These are phyloP conservation scores for Cylindrodendrum hubeiense DNA, from an alignment of 2,329 filamentous ascomycete genomes.

Conservation along the genomic window DNA sequence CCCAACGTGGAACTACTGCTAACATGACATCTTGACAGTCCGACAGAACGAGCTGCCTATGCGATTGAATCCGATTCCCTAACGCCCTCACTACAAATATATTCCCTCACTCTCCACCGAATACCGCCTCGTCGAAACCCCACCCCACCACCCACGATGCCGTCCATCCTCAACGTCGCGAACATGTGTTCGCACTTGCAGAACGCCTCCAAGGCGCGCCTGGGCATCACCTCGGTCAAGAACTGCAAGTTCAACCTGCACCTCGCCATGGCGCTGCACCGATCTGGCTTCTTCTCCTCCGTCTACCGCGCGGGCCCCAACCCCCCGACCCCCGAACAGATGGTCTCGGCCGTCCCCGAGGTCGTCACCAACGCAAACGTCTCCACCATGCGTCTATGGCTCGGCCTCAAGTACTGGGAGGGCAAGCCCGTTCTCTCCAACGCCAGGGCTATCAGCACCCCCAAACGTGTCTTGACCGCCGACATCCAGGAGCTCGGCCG, in stretches of 20 bases:
- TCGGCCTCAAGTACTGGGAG: slow-evolving; percentile 91
- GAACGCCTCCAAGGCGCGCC: slow-evolving; percentile 86
- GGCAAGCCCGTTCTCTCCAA: slow-evolving; percentile 81
- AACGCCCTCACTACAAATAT: not conserved
- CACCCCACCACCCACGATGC: slow-evolving; percentile 45
- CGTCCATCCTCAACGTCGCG: slow-evolving; percentile 75
- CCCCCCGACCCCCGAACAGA: slow-evolving; percentile 61
- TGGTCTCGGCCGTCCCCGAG: slow-evolving; percentile 62
- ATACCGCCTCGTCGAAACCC: not conserved
- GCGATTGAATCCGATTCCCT: not conserved
- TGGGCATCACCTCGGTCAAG: slow-evolving; percentile 86
- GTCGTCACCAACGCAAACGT: slow-evolving; percentile 78
- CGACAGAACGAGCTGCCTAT: slow-evolving; percentile 7
- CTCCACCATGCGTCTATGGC: slow-evolving; percentile 81
- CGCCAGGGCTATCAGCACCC: slow-evolving; percentile 77
- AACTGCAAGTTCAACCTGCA: slow-evolving; percentile 84
- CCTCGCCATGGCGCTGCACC: slow-evolving; percentile 82
- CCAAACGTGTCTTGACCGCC: slow-evolving; percentile 78
- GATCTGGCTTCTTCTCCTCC: slow-evolving; percentile 83
- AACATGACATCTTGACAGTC: slow-evolving; percentile 14
- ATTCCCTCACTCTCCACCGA: not conserved
- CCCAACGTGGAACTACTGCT: slow-evolving; percentile 17
- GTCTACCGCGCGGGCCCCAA: slow-evolving; percentile 78
- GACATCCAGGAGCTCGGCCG: slow-evolving; percentile 71
- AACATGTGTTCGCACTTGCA: slow-evolving; percentile 92